phyloP scores from a whole-genome alignment of 164 flowering plant genomes.

The Litsea cubeba region DNA sequence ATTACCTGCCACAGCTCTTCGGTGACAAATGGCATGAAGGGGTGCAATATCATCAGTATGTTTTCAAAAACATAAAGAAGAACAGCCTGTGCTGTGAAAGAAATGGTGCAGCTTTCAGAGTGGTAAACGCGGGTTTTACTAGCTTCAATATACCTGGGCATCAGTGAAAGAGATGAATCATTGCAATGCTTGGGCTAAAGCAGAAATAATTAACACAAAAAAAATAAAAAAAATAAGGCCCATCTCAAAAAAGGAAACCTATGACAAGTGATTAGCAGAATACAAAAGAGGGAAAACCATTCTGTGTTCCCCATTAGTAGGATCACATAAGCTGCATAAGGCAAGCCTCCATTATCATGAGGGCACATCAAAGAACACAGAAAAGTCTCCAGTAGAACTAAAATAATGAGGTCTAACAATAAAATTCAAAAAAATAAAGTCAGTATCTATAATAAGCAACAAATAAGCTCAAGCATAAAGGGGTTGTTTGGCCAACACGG shows the following conservation, averaged over 20 bases:
- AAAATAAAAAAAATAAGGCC: neutral
- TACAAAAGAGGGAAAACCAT: too few species aligned
- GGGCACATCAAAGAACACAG: neutral
- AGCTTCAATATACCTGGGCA: slow-evolving; percentile 87
- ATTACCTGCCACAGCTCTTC: slow-evolving; percentile 96
- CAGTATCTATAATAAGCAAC: neutral
- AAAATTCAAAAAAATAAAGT: too few species aligned
- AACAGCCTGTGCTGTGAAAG: slow-evolving; percentile 65
- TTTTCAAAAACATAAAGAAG: slow-evolving; percentile 82
- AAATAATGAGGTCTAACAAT: neutral
- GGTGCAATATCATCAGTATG: slow-evolving; percentile 78
- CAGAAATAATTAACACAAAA: too few species aligned
- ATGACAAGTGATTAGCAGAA: too few species aligned
- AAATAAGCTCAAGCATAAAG: neutral
- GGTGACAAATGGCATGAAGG: slow-evolving; percentile 98
- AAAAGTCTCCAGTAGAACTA: neutral
- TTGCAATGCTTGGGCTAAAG: neutral
- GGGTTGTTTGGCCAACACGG: neutral
- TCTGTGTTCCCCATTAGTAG: neutral
- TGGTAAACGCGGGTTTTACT: slow-evolving; percentile 86
- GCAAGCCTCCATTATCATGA: neutral
- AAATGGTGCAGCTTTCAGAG: slow-evolving; percentile 40
- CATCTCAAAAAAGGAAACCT: too few species aligned
- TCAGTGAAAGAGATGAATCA: slow-evolving; percentile 1
- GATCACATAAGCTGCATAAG: neutral